Conservation (phyloP, 2,329 filamentous ascomycete species). For the Apiospora malaysiana region DNA sequence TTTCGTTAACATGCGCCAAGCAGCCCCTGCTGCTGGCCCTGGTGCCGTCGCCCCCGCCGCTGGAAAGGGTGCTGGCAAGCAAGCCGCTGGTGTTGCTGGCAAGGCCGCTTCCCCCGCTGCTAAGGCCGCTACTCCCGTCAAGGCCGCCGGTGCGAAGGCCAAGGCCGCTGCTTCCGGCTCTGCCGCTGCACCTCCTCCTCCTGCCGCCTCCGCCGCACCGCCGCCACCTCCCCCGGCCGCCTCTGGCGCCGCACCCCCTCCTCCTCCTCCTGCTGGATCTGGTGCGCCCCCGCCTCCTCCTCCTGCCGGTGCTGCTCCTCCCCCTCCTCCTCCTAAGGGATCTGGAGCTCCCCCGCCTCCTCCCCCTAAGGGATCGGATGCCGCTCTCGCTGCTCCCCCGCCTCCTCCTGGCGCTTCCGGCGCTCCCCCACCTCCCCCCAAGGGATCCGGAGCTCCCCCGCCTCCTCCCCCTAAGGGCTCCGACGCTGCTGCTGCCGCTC, state of each 20-base stretch:
- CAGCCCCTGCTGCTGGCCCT: background rate
- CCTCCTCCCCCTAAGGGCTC: slow-evolving; percentile 6
- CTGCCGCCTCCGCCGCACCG: background rate
- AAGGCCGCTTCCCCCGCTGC: background rate
- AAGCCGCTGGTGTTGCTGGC: background rate
- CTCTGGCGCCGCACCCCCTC: background rate
- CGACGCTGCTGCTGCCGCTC: background rate
- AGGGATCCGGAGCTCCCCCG: background rate
- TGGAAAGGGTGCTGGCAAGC: background rate
- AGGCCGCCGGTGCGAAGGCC: background rate
- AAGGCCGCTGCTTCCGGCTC: slow-evolving; percentile 6
- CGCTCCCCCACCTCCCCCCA: background rate
- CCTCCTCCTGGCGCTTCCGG: background rate
- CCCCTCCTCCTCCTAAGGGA: background rate
- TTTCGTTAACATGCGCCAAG: slow-evolving; percentile 8
- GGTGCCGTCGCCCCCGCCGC: background rate
- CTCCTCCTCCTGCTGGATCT: background rate
- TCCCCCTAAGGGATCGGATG: background rate
- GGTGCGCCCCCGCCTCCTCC: slow-evolving; percentile 1
- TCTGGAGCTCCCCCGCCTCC: background rate
- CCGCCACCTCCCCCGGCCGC: background rate
- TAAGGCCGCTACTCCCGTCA: slow-evolving; percentile 3
- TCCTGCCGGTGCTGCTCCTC: background rate
- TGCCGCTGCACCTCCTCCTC: background rate
- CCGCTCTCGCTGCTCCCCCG: background rate